These are phyloP conservation scores for Amoebophrya sp. DNA, from an alignment of 169 alveolate genomes.

Conservation along the genomic window DNA sequence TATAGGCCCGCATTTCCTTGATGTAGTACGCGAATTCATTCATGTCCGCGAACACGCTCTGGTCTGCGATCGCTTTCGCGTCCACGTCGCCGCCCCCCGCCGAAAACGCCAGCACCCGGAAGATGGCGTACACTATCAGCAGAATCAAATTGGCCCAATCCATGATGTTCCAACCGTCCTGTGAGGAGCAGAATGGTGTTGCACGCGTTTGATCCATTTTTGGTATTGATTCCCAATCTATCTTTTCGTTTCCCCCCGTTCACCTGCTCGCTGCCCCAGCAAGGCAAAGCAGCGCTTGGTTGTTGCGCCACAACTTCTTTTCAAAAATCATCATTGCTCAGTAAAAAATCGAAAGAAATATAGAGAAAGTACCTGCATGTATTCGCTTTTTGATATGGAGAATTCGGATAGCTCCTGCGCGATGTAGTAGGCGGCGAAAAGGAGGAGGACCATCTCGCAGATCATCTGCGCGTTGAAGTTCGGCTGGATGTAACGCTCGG, in stretches of 20 bases:
- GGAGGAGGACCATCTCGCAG: neutral
- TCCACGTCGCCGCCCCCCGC: neutral
- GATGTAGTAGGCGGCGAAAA: conserved; percentile 10
- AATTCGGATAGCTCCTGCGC: conserved; percentile 6
- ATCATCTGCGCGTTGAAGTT: neutral
- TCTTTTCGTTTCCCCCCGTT: too few relatives aligned
- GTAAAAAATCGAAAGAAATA: too few relatives aligned
- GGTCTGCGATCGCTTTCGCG: neutral
- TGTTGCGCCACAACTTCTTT: too few relatives aligned
- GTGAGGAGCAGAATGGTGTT: too few relatives aligned
- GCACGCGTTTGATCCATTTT: too few relatives aligned
- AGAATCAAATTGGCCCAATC: conserved; percentile 14
- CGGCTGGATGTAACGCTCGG: neutral
- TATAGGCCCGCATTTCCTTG: neutral
- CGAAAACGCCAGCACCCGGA: neutral
- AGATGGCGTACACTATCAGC: neutral
- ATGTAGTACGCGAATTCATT: neutral
- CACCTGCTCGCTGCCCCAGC: too few relatives aligned
- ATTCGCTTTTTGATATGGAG: neutral
- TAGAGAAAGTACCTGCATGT: conserved; percentile 1
- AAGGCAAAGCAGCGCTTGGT: too few relatives aligned
- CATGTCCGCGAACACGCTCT: neutral
- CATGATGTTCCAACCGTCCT: conserved; percentile 6
- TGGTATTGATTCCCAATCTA: too few relatives aligned
- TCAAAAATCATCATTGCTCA: too few relatives aligned